Conservation (phyloP, 2,329 filamentous ascomycete species). For the Leptosphaerulina australis region DNA sequence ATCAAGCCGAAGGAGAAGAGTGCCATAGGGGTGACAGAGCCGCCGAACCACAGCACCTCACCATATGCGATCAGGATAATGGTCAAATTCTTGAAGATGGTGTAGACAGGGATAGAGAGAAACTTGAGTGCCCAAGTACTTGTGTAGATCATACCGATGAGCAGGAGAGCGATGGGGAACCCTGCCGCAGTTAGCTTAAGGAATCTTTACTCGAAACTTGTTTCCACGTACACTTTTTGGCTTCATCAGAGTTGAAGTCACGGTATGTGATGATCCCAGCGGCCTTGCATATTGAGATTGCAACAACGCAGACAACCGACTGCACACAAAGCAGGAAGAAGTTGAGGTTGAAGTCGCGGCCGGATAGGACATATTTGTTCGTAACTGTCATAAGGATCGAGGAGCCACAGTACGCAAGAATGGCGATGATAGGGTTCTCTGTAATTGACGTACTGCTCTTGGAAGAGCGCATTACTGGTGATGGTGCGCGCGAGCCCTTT, state of each 20-base stretch:
- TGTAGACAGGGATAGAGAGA: conserved; percentile 97
- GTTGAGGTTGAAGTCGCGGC: conserved; percentile 89
- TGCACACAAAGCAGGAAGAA: conserved; percentile 90
- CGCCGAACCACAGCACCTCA: conserved; percentile 97
- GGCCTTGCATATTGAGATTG: conserved; percentile 83
- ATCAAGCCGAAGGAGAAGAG: conserved; percentile 95
- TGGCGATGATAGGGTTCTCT: conserved; percentile 79
- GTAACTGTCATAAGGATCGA: conserved; percentile 99
- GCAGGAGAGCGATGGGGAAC: conserved; percentile 94
- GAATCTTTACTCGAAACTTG: background rate
- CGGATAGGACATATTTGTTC: conserved; percentile 98
- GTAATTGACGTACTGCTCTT: conserved; percentile 54
- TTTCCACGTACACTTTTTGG: conserved; percentile 77
- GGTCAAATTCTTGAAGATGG: conserved; percentile 99
- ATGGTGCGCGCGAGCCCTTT: conserved; percentile 49
- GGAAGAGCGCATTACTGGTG: conserved; percentile 58
- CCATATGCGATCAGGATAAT: conserved; percentile 99
- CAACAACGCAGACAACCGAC: conserved; percentile 86
- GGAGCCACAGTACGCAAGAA: conserved; percentile 88
- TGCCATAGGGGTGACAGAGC: conserved; percentile 83
- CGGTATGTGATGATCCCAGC: conserved; percentile 79
- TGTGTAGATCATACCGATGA: conserved; percentile 99
- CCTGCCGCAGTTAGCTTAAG: conserved; percentile 58
- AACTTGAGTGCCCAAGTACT: conserved; percentile 94
- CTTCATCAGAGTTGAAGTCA: conserved; percentile 87